phyloP scores from a whole-genome alignment of 1,284 basidiomycete genomes.

The Phellopilus nigrolimitatus region DNA sequence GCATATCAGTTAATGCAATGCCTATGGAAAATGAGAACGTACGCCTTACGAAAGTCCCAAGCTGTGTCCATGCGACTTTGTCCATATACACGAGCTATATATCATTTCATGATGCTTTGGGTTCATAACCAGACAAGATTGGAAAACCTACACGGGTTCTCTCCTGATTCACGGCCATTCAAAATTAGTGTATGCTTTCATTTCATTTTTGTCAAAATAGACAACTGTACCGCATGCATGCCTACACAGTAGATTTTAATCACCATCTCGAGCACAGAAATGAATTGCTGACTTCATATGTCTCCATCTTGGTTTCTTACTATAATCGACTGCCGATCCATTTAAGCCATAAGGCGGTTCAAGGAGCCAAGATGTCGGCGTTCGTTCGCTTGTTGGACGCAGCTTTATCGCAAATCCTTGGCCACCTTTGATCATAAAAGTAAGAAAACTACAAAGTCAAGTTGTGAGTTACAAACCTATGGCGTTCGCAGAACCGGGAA shows the following conservation, averaged over 20 bases:
- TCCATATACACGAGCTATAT: constrained; percentile 9
- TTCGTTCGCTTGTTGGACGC: constrained; percentile 27
- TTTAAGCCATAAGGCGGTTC: constrained; percentile 28
- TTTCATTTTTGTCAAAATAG: background rate
- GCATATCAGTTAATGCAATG: background rate
- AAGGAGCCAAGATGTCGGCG: constrained; percentile 28
- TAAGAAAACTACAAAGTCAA: background rate
- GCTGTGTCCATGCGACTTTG: constrained; percentile 37
- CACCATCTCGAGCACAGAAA: background rate
- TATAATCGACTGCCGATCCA: constrained; percentile 15
- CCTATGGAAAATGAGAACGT: background rate
- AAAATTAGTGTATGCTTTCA: background rate
- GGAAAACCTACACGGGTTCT: constrained; percentile 23
- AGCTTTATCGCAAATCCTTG: constrained; percentile 40
- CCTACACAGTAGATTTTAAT: constrained; percentile 6
- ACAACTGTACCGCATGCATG: constrained; percentile 20
- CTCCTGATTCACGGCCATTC: constrained; percentile 20
- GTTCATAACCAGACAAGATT: background rate
- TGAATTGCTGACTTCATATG: constrained; percentile 26
- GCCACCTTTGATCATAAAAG: constrained; percentile 23
- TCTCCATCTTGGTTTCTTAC: constrained; percentile 22
- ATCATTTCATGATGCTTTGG: background rate
- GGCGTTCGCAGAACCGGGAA: constrained; percentile 37
- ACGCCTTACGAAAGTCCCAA: constrained; percentile 41
- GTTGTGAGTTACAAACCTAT: constrained; percentile 26